Evolutionary conservation across 371 early-diverging fungal genomes (phyloP).

Genomic region (Mortierella polycephala): DNA sequence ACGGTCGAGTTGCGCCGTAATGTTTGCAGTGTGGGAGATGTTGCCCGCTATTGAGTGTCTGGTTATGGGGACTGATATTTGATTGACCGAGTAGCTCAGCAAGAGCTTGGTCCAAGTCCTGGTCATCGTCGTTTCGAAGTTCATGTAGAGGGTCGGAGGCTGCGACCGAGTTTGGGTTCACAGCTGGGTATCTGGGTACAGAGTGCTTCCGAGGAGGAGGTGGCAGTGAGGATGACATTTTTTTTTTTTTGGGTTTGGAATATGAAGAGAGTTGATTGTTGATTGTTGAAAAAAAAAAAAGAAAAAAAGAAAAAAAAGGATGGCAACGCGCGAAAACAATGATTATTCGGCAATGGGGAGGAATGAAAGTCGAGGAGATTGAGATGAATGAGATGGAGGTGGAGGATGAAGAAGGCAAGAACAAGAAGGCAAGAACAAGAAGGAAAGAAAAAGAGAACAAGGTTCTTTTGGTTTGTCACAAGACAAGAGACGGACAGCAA

Average conservation of each 20-base stretch:
- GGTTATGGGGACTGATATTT: constrained; percentile 11
- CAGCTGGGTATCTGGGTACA: constrained; percentile 34
- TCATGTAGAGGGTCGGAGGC: constrained; percentile 15
- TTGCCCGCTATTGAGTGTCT: background rate
- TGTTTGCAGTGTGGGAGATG: constrained; percentile 29
- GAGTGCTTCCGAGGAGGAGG: constrained; percentile 46
- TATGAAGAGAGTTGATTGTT: background rate
- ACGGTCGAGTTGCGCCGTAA: constrained; percentile 23
- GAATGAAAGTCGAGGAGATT: background rate
- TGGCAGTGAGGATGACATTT: constrained; percentile 41
- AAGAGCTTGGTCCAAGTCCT: constrained; percentile 40
- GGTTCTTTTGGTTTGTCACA: background rate
- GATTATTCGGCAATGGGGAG: background rate
- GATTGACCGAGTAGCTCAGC: constrained; percentile 41
- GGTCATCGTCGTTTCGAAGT: constrained; percentile 35
- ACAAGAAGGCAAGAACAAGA: constrained; percentile 1
- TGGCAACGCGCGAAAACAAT: background rate
- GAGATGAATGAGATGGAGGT: constrained; percentile 3
- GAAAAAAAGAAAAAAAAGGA: background rate
- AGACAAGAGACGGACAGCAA: too few species aligned
- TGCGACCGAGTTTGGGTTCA: constrained; percentile 26
- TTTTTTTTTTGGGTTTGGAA: background rate
- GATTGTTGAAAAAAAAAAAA: background rate
- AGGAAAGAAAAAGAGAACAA: constrained; percentile 3
- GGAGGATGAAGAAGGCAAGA: constrained; percentile 1